Evolutionary conservation across 179 eudicot genomes (phyloP).

Genomic region (Silene coronaria): DNA sequence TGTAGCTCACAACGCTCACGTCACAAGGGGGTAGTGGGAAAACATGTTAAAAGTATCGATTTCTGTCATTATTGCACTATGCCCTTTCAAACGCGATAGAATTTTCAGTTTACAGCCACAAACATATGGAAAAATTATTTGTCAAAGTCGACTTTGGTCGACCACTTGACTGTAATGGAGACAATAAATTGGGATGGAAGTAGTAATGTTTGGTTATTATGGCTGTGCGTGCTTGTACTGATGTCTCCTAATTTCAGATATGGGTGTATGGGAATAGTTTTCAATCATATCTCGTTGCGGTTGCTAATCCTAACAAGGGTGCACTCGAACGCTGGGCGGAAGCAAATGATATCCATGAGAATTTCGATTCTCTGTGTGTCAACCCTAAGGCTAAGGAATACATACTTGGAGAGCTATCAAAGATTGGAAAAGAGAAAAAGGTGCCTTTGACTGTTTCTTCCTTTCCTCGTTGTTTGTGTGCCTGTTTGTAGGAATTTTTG

Average conservation of each 20-base stretch:
- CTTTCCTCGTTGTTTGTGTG: not conserved
- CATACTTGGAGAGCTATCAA: conserved; percentile 56
- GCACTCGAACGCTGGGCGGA: conserved; percentile 71
- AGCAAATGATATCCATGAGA: conserved; percentile 49
- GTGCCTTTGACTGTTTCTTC: conserved; percentile 18
- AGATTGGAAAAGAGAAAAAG: conserved; percentile 79
- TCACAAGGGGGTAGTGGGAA: too few species aligned
- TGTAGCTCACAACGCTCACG: too few species aligned
- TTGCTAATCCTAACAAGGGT: conserved; percentile 63
- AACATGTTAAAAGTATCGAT: too few species aligned
- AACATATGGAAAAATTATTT: too few species aligned
- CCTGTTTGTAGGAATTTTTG: not conserved
- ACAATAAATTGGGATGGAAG: not conserved
- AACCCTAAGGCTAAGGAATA: conserved; percentile 61
- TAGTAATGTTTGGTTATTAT: not conserved
- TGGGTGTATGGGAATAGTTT: conserved; percentile 93
- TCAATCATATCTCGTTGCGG: conserved; percentile 78
- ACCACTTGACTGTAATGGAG: too few species aligned
- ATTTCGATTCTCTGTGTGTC: conserved; percentile 55
- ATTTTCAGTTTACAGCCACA: too few species aligned
- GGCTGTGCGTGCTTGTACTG: not conserved
- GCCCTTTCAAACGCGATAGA: too few species aligned
- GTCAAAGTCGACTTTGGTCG: too few species aligned
- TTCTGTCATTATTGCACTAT: too few species aligned
- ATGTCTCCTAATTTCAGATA: conserved; percentile 39